Conservation (phyloP, 176 grass and related monocot genomes). For the Eragrostis nindensis region DNA sequence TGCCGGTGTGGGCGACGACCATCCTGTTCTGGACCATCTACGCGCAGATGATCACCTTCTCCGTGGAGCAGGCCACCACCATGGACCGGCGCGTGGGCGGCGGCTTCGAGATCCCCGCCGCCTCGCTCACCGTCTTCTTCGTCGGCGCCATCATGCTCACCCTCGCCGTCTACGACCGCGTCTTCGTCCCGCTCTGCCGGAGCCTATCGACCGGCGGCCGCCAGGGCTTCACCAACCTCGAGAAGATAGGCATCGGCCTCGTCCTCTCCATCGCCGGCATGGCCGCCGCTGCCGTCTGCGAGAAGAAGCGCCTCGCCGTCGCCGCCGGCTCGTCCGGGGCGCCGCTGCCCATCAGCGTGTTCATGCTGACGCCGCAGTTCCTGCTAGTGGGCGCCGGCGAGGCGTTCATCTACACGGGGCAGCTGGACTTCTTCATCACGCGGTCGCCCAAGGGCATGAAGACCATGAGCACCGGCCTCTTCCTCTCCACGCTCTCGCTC, state of each 20-base stretch:
- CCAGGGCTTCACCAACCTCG: constrained; percentile 66
- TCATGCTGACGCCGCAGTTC: constrained; percentile 75
- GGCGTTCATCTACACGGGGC: constrained; percentile 88
- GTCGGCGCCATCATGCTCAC: constrained; percentile 70
- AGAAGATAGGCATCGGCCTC: constrained; percentile 77
- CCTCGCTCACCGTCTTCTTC: constrained; percentile 78
- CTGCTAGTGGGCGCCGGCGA: constrained; percentile 81
- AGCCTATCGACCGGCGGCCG: constrained; percentile 23
- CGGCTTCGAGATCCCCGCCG: constrained; percentile 70
- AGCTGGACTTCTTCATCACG: constrained; percentile 93
- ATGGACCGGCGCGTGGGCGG: constrained; percentile 74
- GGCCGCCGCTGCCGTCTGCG: constrained; percentile 55
- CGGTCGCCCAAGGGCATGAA: constrained; percentile 88
- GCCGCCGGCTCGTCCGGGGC: neutral
- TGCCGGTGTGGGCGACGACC: constrained; percentile 88
- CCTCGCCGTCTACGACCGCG: constrained; percentile 69
- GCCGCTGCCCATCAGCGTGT: constrained; percentile 66
- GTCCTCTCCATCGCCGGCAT: constrained; percentile 64
- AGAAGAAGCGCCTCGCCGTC: constrained; percentile 58
- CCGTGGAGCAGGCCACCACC: constrained; percentile 85
- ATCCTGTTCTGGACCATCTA: constrained; percentile 95
- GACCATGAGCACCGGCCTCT: constrained; percentile 88
- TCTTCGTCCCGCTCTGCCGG: constrained; percentile 67
- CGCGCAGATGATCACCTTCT: constrained; percentile 90
- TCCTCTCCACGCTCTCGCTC: constrained; percentile 73